Base-by-base conservation (phyloP, 495 filamentous ascomycete species). In the Penicillium goetzii region DNA sequence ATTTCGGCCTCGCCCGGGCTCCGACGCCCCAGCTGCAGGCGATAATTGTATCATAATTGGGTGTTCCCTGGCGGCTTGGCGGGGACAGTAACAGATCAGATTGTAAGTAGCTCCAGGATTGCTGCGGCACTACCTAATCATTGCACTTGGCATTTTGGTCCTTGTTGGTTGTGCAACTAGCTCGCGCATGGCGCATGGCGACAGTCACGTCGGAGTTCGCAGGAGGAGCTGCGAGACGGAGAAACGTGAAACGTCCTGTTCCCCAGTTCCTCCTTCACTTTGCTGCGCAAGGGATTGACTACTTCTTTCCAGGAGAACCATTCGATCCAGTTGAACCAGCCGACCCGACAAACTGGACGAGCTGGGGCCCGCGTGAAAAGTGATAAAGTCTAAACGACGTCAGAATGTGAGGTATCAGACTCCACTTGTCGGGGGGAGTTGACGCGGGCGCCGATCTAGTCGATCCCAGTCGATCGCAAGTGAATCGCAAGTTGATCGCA, bases 361-460 rank as follows among this genome's bases (percentile, higher is more conserved):
- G 5, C 15, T 62, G 59, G 56, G 38, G 41, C 47, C 23, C 53
- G 36, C 15, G n/a, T n/a, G 12, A 3, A 58, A 64, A 64, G 60
- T 60, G 43, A 23, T 10, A 47, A 47, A 47, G 43, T 23, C 51
- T 64, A 65, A 54, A 40, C 49, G 53, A 57, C 58, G 60, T 61
- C 53, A 49, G 30, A 62, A 71, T 73, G 63, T 73, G 70, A 73
- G 63, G 43, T 71, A 59, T 73, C 68, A 61, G 58, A 34, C 36
- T 55, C 34, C 11, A 36, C 38, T 38, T 51, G 17, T 23, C 38
- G 34, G 51, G 21, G 51, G 41, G 54, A 55, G 60, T 59, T 60
- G 40, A 53, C 59, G 25, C 40, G 38, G 26, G 32, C 58, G 63
- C 61, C 64, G 63, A 70, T 72, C 67, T 6, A 59, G 52, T 3